phyloP scores from a whole-genome alignment of 2,329 filamentous ascomycete genomes.

The Talaromyces sp. region DNA sequence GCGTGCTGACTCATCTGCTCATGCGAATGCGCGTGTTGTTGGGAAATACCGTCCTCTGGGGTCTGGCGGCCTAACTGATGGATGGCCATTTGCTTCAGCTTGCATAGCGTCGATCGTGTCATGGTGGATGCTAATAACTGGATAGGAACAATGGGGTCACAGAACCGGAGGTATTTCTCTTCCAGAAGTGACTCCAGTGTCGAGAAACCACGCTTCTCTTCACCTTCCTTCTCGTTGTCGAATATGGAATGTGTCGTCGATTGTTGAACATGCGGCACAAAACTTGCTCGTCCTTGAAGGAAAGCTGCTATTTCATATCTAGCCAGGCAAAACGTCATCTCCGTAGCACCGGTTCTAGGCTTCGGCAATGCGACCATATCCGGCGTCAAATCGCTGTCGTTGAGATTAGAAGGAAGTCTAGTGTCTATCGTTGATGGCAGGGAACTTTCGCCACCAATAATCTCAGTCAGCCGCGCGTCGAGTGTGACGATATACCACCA shows the following conservation, averaged over 20 bases:
- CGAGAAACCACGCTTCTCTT: neutral
- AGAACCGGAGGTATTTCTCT: neutral
- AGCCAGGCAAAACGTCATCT: neutral
- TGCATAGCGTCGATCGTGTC: neutral
- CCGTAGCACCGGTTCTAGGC: neutral
- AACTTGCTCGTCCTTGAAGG: neutral
- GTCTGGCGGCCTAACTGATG: neutral
- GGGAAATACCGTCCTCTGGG: neutral
- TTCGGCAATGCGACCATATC: neutral
- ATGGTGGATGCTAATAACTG: neutral
- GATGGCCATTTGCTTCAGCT: neutral
- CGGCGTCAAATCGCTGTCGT: neutral
- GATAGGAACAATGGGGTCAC: neutral
- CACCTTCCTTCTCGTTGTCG: neutral
- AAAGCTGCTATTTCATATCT: neutral
- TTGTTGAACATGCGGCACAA: neutral
- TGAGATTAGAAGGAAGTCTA: neutral
- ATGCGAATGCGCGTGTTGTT: neutral
- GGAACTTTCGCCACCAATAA: neutral
- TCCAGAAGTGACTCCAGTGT: neutral
- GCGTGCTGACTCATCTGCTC: neutral
- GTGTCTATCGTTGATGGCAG: neutral
- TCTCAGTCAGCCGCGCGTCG: neutral
- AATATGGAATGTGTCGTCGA: neutral
- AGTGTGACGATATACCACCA: neutral